Percentiles rank a stretch among this genome's conserved stretches.
Evolutionary conservation across 345 rosid genomes (phyloP).

Genomic region (Pelargonium nanum): DNA sequence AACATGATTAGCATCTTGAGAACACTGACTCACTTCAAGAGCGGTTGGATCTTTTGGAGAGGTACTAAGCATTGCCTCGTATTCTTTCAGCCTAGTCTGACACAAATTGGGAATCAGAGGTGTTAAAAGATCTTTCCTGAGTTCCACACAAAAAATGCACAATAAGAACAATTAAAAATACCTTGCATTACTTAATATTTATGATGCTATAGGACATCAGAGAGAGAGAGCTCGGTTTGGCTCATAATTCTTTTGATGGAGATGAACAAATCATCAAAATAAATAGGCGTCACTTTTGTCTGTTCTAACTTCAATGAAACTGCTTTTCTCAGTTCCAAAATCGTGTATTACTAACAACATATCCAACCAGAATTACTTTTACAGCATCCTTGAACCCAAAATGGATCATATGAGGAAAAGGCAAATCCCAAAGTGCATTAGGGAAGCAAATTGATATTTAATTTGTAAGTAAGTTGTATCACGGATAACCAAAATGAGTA

Average conservation of each 20-base stretch:
- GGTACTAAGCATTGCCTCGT: conserved; percentile 42
- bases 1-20: not conserved
- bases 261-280: too few species aligned
- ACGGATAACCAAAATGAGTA: not conserved
- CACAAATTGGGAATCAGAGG: conserved; percentile 8
- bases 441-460: not conserved
- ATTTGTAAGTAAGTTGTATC: not conserved
- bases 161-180: not conserved
- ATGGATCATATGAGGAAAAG: not conserved
- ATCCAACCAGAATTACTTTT: too few species aligned
- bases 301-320: too few species aligned
- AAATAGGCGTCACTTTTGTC: too few species aligned
- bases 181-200: not conserved
- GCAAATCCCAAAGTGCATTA: not conserved
- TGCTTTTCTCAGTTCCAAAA: too few species aligned
- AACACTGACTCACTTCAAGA: conserved; percentile 61
- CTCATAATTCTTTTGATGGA: too few species aligned
- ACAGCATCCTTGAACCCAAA: too few species aligned
- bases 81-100: conserved; percentile 74
- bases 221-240: not conserved
- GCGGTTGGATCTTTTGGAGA: conserved; percentile 64
- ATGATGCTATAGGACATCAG: not conserved
- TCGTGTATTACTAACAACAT: too few species aligned
- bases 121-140: not conserved
- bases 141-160: not conserved